These are phyloP conservation scores for Eucalyptus paniculata DNA, from an alignment of 345 rosid species.

Conservation along the genomic window DNA sequence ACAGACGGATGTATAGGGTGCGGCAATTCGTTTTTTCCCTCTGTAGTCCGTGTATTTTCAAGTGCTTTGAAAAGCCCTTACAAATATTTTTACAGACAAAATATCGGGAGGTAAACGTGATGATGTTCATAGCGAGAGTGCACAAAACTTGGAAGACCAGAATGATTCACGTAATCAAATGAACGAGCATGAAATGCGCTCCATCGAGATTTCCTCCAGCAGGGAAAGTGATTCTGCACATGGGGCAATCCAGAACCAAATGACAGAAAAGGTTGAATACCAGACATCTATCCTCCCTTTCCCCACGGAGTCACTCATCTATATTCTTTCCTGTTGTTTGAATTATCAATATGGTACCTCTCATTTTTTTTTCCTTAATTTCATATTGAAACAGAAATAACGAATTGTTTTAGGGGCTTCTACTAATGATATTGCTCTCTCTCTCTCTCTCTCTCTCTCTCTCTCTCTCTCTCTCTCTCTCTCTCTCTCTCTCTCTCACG, in stretches of 20 bases:
- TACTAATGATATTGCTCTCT: neutral
- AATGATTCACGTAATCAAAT: conserved; percentile 11
- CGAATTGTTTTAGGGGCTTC: neutral
- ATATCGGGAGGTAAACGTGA: conserved; percentile 18
- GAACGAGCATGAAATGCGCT: conserved; percentile 54
- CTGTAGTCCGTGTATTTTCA: neutral
- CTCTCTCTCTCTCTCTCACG: neutral
- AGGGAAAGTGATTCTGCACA: conserved; percentile 21
- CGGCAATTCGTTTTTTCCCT: neutral
- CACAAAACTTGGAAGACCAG: conserved; percentile 16
- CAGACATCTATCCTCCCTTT: neutral
- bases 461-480: neutral
- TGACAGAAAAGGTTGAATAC: conserved; percentile 61
- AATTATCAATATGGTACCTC: neutral
- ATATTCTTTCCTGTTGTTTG: neutral
- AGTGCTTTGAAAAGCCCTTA: neutral
- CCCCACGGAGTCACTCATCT: neutral
- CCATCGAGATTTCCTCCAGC: conserved; percentile 65
- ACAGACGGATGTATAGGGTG: neutral
- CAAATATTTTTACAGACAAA: conserved; percentile 13
- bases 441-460: neutral
- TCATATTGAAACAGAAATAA: no score
- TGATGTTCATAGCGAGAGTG: conserved; percentile 13
- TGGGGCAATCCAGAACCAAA: conserved; percentile 15
- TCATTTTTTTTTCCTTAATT: neutral